These are phyloP conservation scores for Xylaria sp. DNA, from an alignment of 2,329 filamentous ascomycete genomes.

Conservation along the genomic window DNA sequence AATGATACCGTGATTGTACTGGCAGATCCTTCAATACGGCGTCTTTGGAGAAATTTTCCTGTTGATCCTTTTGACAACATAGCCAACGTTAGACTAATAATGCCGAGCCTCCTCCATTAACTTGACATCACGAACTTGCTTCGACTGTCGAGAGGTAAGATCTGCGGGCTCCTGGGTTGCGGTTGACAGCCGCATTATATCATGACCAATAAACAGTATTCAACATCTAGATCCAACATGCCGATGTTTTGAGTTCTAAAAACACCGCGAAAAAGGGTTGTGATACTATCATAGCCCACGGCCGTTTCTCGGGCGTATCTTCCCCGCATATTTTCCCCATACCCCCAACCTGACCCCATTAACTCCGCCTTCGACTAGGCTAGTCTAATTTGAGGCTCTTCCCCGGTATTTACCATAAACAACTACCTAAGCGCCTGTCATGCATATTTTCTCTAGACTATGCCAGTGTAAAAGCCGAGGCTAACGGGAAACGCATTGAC, in stretches of 20 bases:
- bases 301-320: background rate
- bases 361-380: background rate
- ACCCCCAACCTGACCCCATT: background rate
- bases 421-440: background rate
- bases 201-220: background rate
- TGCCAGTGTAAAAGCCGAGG: background rate
- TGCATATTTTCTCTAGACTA: background rate
- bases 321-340: background rate
- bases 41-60: background rate
- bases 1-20: too few relatives aligned
- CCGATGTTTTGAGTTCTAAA: too few relatives aligned
- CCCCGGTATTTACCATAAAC: background rate
- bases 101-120: too few relatives aligned
- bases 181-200: background rate
- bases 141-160: too few relatives aligned
- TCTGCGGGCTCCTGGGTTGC: background rate
- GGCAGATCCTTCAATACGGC: too few relatives aligned
- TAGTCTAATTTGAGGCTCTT: slow-evolving; percentile 6
- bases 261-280: background rate
- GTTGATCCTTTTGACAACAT: background rate
- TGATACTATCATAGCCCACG: background rate
- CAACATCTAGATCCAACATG: background rate
- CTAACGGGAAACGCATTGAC: background rate
- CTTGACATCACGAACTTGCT: too few relatives aligned
- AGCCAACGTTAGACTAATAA: too few relatives aligned